phyloP scores from a whole-genome alignment of 306 rosid genomes.

The Rosa chinensis region DNA sequence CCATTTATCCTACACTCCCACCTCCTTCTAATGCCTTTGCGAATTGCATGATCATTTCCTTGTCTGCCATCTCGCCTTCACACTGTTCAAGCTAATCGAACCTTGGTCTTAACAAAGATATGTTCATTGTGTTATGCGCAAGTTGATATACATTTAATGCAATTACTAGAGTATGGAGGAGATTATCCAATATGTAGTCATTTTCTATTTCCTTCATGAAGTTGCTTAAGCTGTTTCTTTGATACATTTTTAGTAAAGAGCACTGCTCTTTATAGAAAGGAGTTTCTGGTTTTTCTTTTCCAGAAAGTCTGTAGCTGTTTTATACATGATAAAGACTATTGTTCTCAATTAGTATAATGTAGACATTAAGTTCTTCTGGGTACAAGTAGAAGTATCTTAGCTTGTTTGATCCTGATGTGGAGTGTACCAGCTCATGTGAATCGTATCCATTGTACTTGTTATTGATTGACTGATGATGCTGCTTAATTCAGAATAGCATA shows the following conservation, averaged over 20 bases:
- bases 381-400: background rate
- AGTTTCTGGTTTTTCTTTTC: background rate
- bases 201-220: background rate
- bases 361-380: background rate
- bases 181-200: background rate
- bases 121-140: background rate
- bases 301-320: background rate
- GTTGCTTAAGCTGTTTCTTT: background rate
- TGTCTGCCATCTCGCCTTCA: background rate
- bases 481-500: background rate
- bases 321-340: background rate
- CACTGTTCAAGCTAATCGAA: background rate
- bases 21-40: background rate
- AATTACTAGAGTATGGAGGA: background rate
- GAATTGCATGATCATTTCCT: background rate
- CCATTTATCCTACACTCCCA: background rate
- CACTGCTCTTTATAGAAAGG: background rate
- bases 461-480: background rate
- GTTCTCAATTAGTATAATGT: background rate
- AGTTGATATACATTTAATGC: background rate
- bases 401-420: background rate
- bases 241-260: background rate
- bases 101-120: background rate
- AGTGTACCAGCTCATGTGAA: background rate
- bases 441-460: background rate